Evolutionary conservation across 805 yeast genomes (phyloP).

Genomic region (Suhomyces faveliae): DNA sequence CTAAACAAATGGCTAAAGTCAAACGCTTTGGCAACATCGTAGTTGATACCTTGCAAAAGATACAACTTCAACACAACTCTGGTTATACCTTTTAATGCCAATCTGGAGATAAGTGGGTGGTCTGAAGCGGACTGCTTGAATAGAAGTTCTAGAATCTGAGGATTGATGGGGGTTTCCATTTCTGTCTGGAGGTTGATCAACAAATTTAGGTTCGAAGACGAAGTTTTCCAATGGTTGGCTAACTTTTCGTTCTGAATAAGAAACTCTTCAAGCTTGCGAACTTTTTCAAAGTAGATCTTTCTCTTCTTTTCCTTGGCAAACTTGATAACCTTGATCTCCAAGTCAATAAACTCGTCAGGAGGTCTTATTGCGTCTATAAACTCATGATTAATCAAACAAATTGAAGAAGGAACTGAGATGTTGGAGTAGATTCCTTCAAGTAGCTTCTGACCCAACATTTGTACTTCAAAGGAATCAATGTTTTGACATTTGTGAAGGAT

Average conservation of each 20-base stretch:
- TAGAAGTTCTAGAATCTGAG: conserved; percentile 42
- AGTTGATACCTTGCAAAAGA: conserved; percentile 44
- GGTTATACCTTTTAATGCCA: conserved; percentile 60
- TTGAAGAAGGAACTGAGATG: conserved; percentile 33
- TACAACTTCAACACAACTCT: conserved; percentile 45
- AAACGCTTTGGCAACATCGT: conserved; percentile 46
- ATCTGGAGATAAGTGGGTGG: conserved; percentile 65
- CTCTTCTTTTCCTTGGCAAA: conserved; percentile 65
- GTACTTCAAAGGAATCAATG: conserved; percentile 56
- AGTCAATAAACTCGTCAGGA: conserved; percentile 55
- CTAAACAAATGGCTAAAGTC: conserved; percentile 33
- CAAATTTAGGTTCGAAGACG: conserved; percentile 48
- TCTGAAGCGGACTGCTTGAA: conserved; percentile 50
- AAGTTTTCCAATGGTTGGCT: conserved; percentile 56
- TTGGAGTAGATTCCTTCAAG: conserved; percentile 35
- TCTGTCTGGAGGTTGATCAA: conserved; percentile 54
- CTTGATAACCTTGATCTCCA: conserved; percentile 58
- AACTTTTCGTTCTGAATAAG: conserved; percentile 25
- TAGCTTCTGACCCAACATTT: conserved; percentile 51
- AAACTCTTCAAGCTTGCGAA: conserved; percentile 44
- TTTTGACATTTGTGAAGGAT: conserved; percentile 54
- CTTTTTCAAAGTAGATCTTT: conserved; percentile 34
- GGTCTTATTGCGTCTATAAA: conserved; percentile 53
- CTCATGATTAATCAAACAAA: conserved; percentile 50
- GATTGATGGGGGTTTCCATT: conserved; percentile 45